Evolutionary conservation across 371 early-diverging fungal species (phyloP).

Genomic region (Phascolomyces articulosus): DNA sequence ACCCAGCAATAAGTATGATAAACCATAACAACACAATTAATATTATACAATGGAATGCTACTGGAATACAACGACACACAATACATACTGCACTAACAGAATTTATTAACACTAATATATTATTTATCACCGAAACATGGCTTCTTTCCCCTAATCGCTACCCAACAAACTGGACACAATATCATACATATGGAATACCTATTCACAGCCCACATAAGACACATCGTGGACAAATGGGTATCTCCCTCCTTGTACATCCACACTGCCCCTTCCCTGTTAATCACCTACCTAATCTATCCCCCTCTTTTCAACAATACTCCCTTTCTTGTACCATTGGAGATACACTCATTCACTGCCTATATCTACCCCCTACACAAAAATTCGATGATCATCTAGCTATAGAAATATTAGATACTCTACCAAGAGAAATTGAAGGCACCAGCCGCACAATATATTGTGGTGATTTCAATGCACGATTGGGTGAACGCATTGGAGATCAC

Average conservation of each 20-base stretch:
- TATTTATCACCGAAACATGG: conserved; percentile 8
- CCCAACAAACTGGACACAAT: conserved; percentile 2
- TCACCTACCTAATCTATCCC: neutral
- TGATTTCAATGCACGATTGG: conserved; percentile 6
- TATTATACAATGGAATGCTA: neutral
- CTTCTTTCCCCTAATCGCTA: neutral
- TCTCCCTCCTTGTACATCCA: neutral
- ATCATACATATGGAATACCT: conserved; percentile 5
- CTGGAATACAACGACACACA: neutral
- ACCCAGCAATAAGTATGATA: neutral
- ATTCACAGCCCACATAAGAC: neutral
- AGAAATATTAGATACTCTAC: neutral
- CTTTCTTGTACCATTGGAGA: neutral
- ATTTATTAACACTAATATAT: neutral
- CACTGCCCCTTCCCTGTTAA: neutral
- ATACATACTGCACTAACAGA: neutral
- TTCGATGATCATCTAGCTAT: neutral
- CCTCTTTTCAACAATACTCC: neutral
- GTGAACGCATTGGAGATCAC: neutral
- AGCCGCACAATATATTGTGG: neutral
- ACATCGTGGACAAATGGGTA: neutral
- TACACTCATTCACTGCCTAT: neutral
- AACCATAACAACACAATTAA: neutral
- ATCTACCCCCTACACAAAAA: neutral
- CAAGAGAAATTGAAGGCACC: neutral